phyloP scores from a whole-genome alignment of 2,329 filamentous ascomycete genomes.

The Beauveria caledonica region DNA sequence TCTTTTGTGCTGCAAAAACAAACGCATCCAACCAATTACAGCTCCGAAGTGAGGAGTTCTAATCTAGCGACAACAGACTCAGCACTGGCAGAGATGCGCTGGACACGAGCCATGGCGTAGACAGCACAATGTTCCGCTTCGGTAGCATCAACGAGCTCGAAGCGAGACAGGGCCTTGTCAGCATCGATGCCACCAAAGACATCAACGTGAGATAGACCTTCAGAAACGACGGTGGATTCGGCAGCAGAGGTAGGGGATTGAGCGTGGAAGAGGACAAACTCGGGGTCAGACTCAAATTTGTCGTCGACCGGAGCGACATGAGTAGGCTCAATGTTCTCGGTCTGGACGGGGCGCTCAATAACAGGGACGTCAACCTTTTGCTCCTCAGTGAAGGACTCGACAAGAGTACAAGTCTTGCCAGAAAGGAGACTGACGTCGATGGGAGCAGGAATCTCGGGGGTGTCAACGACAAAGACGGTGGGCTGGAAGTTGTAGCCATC shows the following conservation, averaged over 20 bases:
- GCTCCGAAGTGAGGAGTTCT: slow-evolving; percentile 28
- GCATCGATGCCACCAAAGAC: slow-evolving; percentile 47
- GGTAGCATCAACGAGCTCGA: slow-evolving; percentile 54
- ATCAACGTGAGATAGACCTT: slow-evolving; percentile 30
- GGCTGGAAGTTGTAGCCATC: slow-evolving; percentile 57
- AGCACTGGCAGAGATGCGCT: slow-evolving; percentile 36
- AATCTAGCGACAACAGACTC: slow-evolving; percentile 29
- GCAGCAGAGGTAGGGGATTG: slow-evolving; percentile 21
- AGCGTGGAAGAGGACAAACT: slow-evolving; percentile 53
- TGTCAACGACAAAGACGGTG: slow-evolving; percentile 67
- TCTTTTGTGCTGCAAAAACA: slow-evolving; percentile 8
- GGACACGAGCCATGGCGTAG: slow-evolving; percentile 40
- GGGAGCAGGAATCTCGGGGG: slow-evolving; percentile 54
- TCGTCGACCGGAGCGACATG: slow-evolving; percentile 33
- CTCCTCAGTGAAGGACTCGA: slow-evolving; percentile 36
- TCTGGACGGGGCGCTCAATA: slow-evolving; percentile 40
- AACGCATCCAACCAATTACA: slow-evolving; percentile 17
- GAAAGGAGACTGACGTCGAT: slow-evolving; percentile 58
- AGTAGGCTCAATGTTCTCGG: slow-evolving; percentile 21
- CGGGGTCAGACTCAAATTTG: slow-evolving; percentile 55
- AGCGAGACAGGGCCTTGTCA: slow-evolving; percentile 56
- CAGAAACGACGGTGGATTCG: slow-evolving; percentile 33
- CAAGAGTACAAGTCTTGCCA: slow-evolving; percentile 57
- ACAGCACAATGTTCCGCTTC: slow-evolving; percentile 38
- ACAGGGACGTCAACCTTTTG: slow-evolving; percentile 50